Base-by-base conservation (phyloP, 371 early-diverging fungal genomes). In the Dichotomocladium elegans region DNA sequence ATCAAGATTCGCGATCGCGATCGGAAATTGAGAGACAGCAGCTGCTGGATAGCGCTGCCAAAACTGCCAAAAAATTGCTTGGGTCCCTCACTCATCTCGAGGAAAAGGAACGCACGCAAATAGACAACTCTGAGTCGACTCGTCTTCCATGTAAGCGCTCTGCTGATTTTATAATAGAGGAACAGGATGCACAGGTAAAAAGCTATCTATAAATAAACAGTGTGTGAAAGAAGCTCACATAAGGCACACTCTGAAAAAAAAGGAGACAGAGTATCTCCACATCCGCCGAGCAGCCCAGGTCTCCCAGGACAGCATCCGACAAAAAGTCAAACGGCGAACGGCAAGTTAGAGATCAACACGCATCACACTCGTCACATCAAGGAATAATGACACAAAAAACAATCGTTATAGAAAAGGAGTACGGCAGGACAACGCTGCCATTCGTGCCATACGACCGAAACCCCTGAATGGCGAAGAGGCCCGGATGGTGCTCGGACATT, bases 401-500 rank as follows among this genome's bases (percentile, higher is more conserved):
- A 25, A 22, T 26, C 43, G 41, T 37, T 7, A 46, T 45, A 54
- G 55, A 54, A 54, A 37, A 46, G 55, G 35, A 54, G 47, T 21
- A 54, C 47, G 2, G 57, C 46, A n/a, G 42, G 42, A 12, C 47
- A 41, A 12, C 68, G 72, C 24, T 82, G 83, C 29, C 77, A 80
- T 33, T 77, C 80, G 24, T 87, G 87, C 57, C 69, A 77, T 51
- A 74, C 74, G 26, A 72, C 79, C 7, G 76, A 80, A 41, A 87
- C 87, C 9, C 85, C 87, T 11, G 83, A 81, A 64, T 87, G 87
- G 87, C 70, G 87, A 42, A 75, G 87, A 33, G 87, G 87, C 12
- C 87, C 85, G n/a, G 73, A 81, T 60, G 87, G 87, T 5, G 81
- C 87, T 4, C 64, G 80, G 31, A 85, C 84, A 2, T 53, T 87